These are phyloP conservation scores for Aquilaria sinensis DNA, from an alignment of 345 rosid species.

Conservation along the genomic window DNA sequence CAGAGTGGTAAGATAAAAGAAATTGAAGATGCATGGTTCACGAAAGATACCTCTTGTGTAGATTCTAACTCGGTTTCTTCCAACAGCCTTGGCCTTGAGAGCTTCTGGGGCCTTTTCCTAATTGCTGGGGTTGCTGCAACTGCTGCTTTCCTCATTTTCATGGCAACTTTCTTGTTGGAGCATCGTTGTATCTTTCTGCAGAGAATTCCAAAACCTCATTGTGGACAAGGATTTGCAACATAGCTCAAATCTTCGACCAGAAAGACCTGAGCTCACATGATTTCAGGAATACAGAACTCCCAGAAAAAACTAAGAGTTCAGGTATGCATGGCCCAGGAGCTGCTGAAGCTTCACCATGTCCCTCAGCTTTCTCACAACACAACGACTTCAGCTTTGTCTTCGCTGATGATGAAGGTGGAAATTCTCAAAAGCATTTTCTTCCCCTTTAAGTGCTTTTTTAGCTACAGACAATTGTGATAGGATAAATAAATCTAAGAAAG, in stretches of 20 bases:
- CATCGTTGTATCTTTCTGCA: no score
- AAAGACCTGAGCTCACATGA: constrained; percentile 30
- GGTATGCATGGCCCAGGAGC: constrained; percentile 11
- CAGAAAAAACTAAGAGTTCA: neutral
- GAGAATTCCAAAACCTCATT: neutral
- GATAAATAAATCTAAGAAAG: no score
- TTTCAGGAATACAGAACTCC: constrained; percentile 12
- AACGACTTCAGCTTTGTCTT: constrained; percentile 3
- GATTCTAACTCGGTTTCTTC: constrained; percentile 17
- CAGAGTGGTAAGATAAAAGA: constrained; percentile 11
- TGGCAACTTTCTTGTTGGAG: no score
- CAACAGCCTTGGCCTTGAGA: constrained; percentile 23
- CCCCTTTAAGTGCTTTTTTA: neutral
- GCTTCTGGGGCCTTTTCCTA: constrained; percentile 43
- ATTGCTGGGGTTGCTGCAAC: constrained; percentile 30
- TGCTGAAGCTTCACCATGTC: constrained; percentile 16
- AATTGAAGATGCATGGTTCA: constrained; percentile 16
- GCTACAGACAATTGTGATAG: no score
- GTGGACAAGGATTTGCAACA: neutral
- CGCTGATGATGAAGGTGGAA: constrained; percentile 15
- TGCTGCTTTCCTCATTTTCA: constrained; percentile 21
- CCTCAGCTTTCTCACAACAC: constrained; percentile 13
- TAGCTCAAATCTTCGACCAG: constrained; percentile 23
- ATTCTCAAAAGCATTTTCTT: neutral
- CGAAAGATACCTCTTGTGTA: constrained; percentile 8